Conservation (phyloP, 805 yeast genomes). For the Kurtzmaniella cleridarum region DNA sequence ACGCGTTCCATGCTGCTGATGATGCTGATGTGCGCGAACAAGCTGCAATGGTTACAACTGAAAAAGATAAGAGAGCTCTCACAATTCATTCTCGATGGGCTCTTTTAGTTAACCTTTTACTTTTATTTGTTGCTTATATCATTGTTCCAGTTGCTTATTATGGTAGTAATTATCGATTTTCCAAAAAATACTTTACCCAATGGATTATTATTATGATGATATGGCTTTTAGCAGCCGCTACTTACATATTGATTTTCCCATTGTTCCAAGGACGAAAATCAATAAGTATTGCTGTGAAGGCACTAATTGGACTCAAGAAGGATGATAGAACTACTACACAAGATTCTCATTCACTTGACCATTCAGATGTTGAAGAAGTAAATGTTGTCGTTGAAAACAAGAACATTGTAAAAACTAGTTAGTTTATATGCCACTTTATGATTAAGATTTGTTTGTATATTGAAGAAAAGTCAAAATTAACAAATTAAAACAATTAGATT, state of each 20-base stretch:
- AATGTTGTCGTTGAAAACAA: neutral
- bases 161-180: conserved; percentile 28
- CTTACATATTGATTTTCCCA: conserved; percentile 32
- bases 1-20: conserved; percentile 17
- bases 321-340: neutral
- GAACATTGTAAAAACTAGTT: neutral
- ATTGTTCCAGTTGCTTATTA: conserved; percentile 26
- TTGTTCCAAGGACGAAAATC: conserved; percentile 24
- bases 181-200: conserved; percentile 28
- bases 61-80: conserved; percentile 13
- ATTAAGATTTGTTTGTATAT: too few relatives aligned
- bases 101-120: conserved; percentile 13
- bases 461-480: too few relatives aligned
- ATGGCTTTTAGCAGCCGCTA: conserved; percentile 29
- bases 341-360: too few relatives aligned
- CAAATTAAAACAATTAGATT: too few relatives aligned
- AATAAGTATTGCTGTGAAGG: neutral
- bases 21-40: conserved; percentile 28
- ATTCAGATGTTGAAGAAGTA: neutral
- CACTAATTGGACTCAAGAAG: neutral
- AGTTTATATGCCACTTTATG: too few relatives aligned
- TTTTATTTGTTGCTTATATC: conserved; percentile 17
- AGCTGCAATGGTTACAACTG: conserved; percentile 15
- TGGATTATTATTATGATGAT: conserved; percentile 34
- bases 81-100: conserved; percentile 18